Base-by-base conservation (phyloP, 306 rosid species). In the Castanea crenata region DNA sequence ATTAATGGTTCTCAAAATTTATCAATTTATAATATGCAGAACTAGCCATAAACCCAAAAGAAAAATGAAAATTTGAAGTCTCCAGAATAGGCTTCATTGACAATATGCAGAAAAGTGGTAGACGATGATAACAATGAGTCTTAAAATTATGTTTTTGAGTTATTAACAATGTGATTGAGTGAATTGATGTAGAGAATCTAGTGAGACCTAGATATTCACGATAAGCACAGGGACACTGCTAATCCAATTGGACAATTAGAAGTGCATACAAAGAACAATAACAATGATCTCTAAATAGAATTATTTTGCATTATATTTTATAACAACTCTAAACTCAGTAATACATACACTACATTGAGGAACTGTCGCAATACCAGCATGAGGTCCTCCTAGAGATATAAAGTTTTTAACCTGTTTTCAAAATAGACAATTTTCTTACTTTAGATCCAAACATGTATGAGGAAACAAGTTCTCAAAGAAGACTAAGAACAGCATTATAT, bases 331-430 rank as follows among this genome's bases (percentile, higher is more conserved):
- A 65, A 65, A 65, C 1, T 14, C 31, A 54, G 32, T 34, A 21
- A 57, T 34, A 90, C 99, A 91, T 88, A 93, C 99, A 73, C 99
- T 97, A 81, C 99, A 95, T 3, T 85, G 87, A 74, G 99, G 99
- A 83, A 93, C 93, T 15, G 98, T 89, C 72, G 96, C 99, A 52
- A 86, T 86, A 69, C 98, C 99, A 49, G 97, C 98, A 87, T 93
- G 98, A 80, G 97, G 99, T 51, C 99, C 99, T 9, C 82, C 97
- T 77, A 95, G 75, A 80, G 99, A 95, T 79, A 95, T 52, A 5
- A 82, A 90, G 73, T 90, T 95, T 78, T 89, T 90, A 25, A 93
- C 92, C 99, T 95, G 94, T 55, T 82, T 76, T 85, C 84, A 63
- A 23, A 80, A 32, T 57, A 34, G 38, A 34, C 6, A 32, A 11